A percentile compares a stretch with the other conserved stretches of the same genome.
These are phyloP conservation scores for Trametes meyenii DNA, from an alignment of 768 basidiomycete species.

Conservation along the genomic window DNA sequence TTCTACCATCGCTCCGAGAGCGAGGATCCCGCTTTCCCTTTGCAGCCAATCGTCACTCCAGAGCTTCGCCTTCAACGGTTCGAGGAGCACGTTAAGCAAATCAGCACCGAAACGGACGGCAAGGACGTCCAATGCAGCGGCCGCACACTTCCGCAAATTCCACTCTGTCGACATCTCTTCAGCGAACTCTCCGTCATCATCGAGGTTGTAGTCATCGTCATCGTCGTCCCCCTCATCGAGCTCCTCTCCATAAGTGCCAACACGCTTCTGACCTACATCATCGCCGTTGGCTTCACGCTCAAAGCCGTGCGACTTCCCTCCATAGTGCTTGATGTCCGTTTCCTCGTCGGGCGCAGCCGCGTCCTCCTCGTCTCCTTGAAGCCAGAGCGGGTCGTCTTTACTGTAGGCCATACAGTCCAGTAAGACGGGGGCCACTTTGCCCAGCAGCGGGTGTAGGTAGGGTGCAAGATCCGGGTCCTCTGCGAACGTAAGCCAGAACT, in stretches of 20 bases:
- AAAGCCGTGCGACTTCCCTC: slow-evolving; percentile 80
- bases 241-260: slow-evolving; percentile 79
- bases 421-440: slow-evolving; percentile 93
- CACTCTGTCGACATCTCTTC: slow-evolving; percentile 98
- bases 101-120: slow-evolving; percentile 95
- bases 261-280: slow-evolving; percentile 36
- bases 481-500: slow-evolving; percentile 99
- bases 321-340: slow-evolving; percentile 94
- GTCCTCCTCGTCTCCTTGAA: slow-evolving; percentile 90
- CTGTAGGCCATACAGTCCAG: slow-evolving; percentile 97
- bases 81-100: slow-evolving; percentile 83
- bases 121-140: slow-evolving; percentile 95
- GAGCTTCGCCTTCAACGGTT: slow-evolving; percentile 89
- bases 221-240: slow-evolving; percentile 85
- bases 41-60: slow-evolving; percentile 94
- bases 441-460: slow-evolving; percentile 83
- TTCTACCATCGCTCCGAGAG: slow-evolving; percentile 97
- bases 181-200: slow-evolving; percentile 90
- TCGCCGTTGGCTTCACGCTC: slow-evolving; percentile 66
- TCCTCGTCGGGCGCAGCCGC: slow-evolving; percentile 91
- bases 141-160: slow-evolving; percentile 98
- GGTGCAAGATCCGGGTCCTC: slow-evolving; percentile 88
- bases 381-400: slow-evolving; percentile 93
- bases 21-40: slow-evolving; percentile 93
- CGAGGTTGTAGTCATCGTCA: slow-evolving; percentile 75